phyloP scores from a whole-genome alignment of 2,329 filamentous ascomycete species.

The Penicillium paneum region DNA sequence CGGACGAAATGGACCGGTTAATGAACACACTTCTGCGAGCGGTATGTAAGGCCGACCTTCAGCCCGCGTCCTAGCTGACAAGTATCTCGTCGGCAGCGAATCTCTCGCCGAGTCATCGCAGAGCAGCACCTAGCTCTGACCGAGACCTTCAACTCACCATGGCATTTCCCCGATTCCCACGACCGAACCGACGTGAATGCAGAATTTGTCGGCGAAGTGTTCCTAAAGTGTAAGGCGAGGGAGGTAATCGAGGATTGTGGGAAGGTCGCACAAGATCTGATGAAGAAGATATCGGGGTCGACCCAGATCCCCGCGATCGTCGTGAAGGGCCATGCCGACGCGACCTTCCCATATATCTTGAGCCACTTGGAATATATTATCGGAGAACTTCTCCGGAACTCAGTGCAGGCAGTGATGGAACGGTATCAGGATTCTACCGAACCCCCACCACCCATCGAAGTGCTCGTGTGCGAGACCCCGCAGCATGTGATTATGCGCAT shows the following conservation, averaged over 20 bases:
- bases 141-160: conserved; percentile 86
- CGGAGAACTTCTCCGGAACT: conserved; percentile 90
- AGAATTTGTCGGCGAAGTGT: conserved; percentile 93
- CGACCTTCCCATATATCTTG: conserved; percentile 93
- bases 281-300: conserved; percentile 70
- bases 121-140: conserved; percentile 95
- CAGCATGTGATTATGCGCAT: conserved; percentile 96
- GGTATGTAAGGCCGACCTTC: conserved; percentile 49
- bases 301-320: conserved; percentile 74
- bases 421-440: conserved; percentile 52
- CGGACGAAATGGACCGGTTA: conserved; percentile 81
- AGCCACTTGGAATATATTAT: conserved; percentile 97
- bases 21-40: conserved; percentile 93
- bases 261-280: conserved; percentile 69
- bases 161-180: conserved; percentile 80
- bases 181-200: conserved; percentile 60
- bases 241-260: conserved; percentile 86
- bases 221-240: conserved; percentile 85
- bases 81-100: conserved; percentile 57
- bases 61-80: conserved; percentile 4
- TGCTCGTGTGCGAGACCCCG: conserved; percentile 88
- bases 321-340: conserved; percentile 78
- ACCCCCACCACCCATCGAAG: conserved; percentile 77
- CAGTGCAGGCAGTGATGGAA: conserved; percentile 87
- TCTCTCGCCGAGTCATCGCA: conserved; percentile 92